Conservation (phyloP, 2,329 filamentous ascomycete species). For the Sphaerulina vaccinii region DNA sequence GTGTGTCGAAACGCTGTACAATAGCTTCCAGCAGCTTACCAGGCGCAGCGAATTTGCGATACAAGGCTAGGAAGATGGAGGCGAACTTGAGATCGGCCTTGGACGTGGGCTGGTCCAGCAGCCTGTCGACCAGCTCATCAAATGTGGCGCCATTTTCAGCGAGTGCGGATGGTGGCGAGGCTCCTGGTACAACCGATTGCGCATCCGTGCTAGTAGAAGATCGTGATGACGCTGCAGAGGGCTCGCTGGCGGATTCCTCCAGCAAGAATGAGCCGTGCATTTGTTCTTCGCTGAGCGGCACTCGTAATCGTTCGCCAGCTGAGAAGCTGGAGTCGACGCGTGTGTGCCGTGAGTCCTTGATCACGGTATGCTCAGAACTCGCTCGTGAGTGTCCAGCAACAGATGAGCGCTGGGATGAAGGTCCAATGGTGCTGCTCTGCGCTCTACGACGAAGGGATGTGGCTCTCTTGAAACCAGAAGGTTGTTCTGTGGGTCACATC, state of each 20-base stretch:
- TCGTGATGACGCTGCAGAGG: constrained; percentile 63
- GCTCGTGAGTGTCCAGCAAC: constrained; percentile 46
- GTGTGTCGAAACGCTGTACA: constrained; percentile 69
- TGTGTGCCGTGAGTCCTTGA: constrained; percentile 30
- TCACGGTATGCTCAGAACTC: constrained; percentile 46
- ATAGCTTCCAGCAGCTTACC: constrained; percentile 75
- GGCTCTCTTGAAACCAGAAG: constrained; percentile 4
- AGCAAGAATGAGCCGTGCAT: constrained; percentile 58
- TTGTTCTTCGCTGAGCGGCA: constrained; percentile 47
- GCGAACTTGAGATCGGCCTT: constrained; percentile 87
- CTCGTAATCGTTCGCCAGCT: constrained; percentile 31
- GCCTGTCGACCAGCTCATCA: constrained; percentile 69
- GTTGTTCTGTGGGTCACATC: constrained; percentile 1
- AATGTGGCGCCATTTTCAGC: constrained; percentile 58
- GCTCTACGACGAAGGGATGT: constrained; percentile 43
- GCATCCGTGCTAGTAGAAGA: constrained; percentile 65
- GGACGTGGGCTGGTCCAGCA: constrained; percentile 77
- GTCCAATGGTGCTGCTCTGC: constrained; percentile 46
- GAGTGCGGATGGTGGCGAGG: constrained; percentile 30
- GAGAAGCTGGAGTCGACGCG: constrained; percentile 37
- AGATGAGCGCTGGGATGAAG: constrained; percentile 42
- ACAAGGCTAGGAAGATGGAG: constrained; percentile 85
- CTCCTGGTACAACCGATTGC: constrained; percentile 20
- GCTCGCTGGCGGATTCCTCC: constrained; percentile 64
- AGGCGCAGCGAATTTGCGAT: constrained; percentile 88